Evolutionary conservation across 2,329 filamentous ascomycete genomes (phyloP).

Genomic region (Trichoderma sp.): DNA sequence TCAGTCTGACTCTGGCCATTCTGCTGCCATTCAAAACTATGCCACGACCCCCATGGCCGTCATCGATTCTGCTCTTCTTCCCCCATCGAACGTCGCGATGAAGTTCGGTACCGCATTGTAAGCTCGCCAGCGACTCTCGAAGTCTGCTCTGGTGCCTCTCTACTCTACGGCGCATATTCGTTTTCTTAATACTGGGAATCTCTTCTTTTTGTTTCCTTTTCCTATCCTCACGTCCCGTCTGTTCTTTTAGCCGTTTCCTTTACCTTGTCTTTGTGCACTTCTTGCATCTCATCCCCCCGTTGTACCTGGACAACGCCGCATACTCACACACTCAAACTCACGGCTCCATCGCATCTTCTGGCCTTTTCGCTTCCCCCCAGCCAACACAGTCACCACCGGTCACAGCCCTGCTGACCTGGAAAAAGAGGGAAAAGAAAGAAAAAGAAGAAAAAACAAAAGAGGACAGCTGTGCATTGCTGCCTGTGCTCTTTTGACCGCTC

Average conservation of each 20-base stretch:
- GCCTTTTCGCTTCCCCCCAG: not conserved
- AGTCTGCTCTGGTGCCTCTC: conserved; percentile 54
- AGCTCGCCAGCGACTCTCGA: conserved; percentile 54
- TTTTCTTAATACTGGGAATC: conserved; percentile 30
- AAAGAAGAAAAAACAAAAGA: not conserved
- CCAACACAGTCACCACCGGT: conserved; percentile 5
- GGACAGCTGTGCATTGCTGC: conserved; percentile 12
- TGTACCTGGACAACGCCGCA: conserved; percentile 47
- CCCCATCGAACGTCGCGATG: conserved; percentile 55
- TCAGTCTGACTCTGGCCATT: not conserved
- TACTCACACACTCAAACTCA: not conserved
- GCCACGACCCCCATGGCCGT: conserved; percentile 34
- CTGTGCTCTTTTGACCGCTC: conserved; percentile 11
- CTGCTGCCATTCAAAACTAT: conserved; percentile 38
- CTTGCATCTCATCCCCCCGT: conserved; percentile 45
- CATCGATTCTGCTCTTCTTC: conserved; percentile 31
- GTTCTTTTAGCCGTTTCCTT: conserved; percentile 9
- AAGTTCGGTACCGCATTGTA: conserved; percentile 55
- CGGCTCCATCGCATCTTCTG: conserved; percentile 15
- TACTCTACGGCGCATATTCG: conserved; percentile 40
- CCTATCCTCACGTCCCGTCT: conserved; percentile 9
- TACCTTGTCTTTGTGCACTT: not conserved
- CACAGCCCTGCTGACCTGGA: conserved; percentile 5
- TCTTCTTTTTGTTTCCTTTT: conserved; percentile 28
- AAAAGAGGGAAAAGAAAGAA: not conserved